A percentile compares a stretch with the other conserved stretches of the same genome.
These are phyloP conservation scores for Nemania diffusa DNA, from an alignment of 2,329 filamentous ascomycete species.

Conservation along the genomic window DNA sequence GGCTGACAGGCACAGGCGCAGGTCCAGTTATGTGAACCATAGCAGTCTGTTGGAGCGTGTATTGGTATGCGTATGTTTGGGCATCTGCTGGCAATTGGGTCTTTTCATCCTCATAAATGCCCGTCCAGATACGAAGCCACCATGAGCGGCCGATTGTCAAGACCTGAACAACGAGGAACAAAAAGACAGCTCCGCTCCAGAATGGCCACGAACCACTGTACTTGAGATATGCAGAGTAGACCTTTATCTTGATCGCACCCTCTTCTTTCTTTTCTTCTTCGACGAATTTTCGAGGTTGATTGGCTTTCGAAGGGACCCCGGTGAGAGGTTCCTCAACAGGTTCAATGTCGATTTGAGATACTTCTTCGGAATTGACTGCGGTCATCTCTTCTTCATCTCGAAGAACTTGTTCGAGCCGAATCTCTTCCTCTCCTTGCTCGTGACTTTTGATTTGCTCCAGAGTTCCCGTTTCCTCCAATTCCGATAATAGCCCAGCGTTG, in stretches of 20 bases:
- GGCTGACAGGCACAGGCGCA: slow-evolving; percentile 42
- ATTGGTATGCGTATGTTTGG: slow-evolving; percentile 56
- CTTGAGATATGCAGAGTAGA: slow-evolving; percentile 75
- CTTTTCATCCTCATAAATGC: slow-evolving; percentile 52
- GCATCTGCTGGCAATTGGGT: slow-evolving; percentile 39
- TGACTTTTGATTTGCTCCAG: slow-evolving; percentile 68
- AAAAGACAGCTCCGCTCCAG: slow-evolving; percentile 65
- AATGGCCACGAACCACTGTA: slow-evolving; percentile 71
- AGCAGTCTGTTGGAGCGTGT: slow-evolving; percentile 59
- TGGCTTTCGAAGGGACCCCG: slow-evolving; percentile 61
- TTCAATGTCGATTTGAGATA: slow-evolving; percentile 55
- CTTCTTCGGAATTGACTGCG: slow-evolving; percentile 65
- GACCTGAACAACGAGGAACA: slow-evolving; percentile 66
- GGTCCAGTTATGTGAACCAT: slow-evolving; percentile 53
- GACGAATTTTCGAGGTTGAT: slow-evolving; percentile 73
- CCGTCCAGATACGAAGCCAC: slow-evolving; percentile 74
- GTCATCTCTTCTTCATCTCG: slow-evolving; percentile 62
- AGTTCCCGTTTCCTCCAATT: slow-evolving; percentile 68
- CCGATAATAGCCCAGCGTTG: slow-evolving; percentile 71
- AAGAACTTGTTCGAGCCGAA: slow-evolving; percentile 53
- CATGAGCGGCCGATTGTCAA: slow-evolving; percentile 69
- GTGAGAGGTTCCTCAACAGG: slow-evolving; percentile 55
- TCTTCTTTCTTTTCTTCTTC: slow-evolving; percentile 79
- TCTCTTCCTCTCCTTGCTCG: slow-evolving; percentile 59
- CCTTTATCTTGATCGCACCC: slow-evolving; percentile 72